Evolutionary conservation across 2,329 filamentous ascomycete species (phyloP), one percentile per base, ranked within the genome.

Genomic region (Sphaerulina populicola): DNA sequence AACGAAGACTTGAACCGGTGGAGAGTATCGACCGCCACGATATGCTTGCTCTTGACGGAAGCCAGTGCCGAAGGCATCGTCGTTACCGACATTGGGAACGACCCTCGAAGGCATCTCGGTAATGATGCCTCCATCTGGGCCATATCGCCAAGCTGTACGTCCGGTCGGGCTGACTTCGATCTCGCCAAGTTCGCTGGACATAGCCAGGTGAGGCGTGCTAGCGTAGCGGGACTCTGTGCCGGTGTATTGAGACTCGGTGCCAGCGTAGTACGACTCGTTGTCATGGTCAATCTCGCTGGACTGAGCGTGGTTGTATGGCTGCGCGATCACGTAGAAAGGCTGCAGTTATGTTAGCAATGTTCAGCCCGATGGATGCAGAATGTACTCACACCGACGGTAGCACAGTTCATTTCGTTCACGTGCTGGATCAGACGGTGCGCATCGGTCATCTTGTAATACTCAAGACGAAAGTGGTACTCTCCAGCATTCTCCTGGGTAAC

Each of bases 71-170:
- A 27, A 27, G 23, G 23, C 31, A n/a, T 39, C 30, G 21, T 44
- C 44, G 14, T 14, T 36, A 18, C 5, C 8, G 37, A 59, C 45
- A 49, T 60, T 60, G 6, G 58, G 51, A 12, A 56, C 44, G 33
- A 36, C 30, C 33, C 29, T 9, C 3, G 53, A 44, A 9, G 48
- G 18, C 7, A 37, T 33, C 10, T 43, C 15, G 12, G 48, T 27
- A 2, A n/a, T 37, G 21, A n/a, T 8, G 9, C 50, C 48, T 51
- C 60, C 60, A 27, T 60, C 44, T 15, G 50, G 46, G 48, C 57
- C 52, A 23, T 46, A 30, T 23, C 27, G 23, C 59, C 59, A 64
- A 9, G 55, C 49, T n/a, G 63, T 65, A 48, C 63, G 63, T 14
- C 62, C 62, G n/a, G 61, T 60, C 14, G 62, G 60, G 44, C 59